phyloP scores from a whole-genome alignment of 2,329 filamentous ascomycete genomes.

The Fusarium praegraminearum region DNA sequence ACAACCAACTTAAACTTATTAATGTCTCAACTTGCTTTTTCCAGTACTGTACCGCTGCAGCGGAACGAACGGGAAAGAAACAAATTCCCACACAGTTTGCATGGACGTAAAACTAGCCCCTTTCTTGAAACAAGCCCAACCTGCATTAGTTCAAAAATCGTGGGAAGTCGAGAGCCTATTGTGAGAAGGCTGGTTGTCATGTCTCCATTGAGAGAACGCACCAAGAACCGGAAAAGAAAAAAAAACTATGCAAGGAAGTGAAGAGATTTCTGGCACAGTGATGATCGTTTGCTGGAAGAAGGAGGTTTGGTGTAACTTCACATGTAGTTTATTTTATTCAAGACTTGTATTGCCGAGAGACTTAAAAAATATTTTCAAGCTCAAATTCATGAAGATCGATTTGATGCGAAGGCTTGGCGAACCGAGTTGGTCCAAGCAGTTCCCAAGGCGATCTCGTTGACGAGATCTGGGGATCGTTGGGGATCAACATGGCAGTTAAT shows the following conservation, averaged over 20 bases:
- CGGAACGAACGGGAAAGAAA: slow-evolving; percentile 3
- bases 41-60: not conserved
- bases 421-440: not conserved
- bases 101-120: slow-evolving; percentile 1
- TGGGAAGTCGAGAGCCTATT: slow-evolving; percentile 43
- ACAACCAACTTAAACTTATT: not conserved
- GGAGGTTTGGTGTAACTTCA: not conserved
- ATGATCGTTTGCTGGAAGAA: not conserved
- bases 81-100: slow-evolving; percentile 31
- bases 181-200: slow-evolving; percentile 12
- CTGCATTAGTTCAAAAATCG: slow-evolving; percentile 42
- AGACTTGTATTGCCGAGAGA: not conserved
- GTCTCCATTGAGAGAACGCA: slow-evolving; percentile 25
- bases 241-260: slow-evolving; percentile 25
- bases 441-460: too few relatives aligned
- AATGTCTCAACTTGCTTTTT: not conserved
- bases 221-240: slow-evolving; percentile 1
- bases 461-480: not conserved
- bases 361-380: not conserved
- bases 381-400: not conserved
- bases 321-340: not conserved
- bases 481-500: not conserved
- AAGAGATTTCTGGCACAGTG: slow-evolving; percentile 21
- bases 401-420: slow-evolving; percentile 7
- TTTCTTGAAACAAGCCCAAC: slow-evolving; percentile 41